Evolutionary conservation across 2,329 filamentous ascomycete genomes (phyloP), one percentile per base, ranked within the genome.

Genomic region (Alternaria rosae): DNA sequence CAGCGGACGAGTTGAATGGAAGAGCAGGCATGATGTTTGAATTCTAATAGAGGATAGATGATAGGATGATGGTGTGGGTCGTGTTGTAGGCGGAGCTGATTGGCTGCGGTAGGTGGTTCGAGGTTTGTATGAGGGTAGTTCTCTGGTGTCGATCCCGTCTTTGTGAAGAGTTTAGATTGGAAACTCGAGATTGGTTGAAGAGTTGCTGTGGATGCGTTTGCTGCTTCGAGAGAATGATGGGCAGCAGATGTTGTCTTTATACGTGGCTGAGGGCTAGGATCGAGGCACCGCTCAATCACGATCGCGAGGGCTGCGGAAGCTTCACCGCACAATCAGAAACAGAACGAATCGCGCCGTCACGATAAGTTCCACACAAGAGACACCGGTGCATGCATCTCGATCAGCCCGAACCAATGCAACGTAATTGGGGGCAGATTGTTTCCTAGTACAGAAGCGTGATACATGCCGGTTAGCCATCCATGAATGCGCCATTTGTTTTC

Each of bases 11-110:
- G 65, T 71, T 66, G 70, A 78, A 79, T 59, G 77, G 74, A 70
- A 78, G 74, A 72, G 70, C 64, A 75, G 77, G 77, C 77, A 79
- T 79, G 68, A 65, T 78, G 76, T 65, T 38, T 60, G 30, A 32
- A n/a, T 58, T 43, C 53, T 42, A 52, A 61, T 54, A 62, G 57
- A 62, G 43, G 48, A 38, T 43, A 58, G 50, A 51, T 21, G 35
- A 53, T 28, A 52, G 51, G 45, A 47, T 30, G 21, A 21, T 53
- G 13, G 17, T 28, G n/a, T 51, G 53, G 52, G 41, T 51, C 21
- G 38, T 54, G 43, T 20, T 20, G 61, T 44, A 47, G 28, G 55
- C 43, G 58, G 56, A 50, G 55, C 59, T 64, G 62, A 53, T 57
- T 53, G 60, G 59, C 55, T 54, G 38, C 23, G 21, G 57, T 56